A percentile compares a stretch with the other conserved stretches of the same genome.
Conservation (phyloP, 2,329 filamentous ascomycete genomes). For the Trichophyton verrucosum region DNA sequence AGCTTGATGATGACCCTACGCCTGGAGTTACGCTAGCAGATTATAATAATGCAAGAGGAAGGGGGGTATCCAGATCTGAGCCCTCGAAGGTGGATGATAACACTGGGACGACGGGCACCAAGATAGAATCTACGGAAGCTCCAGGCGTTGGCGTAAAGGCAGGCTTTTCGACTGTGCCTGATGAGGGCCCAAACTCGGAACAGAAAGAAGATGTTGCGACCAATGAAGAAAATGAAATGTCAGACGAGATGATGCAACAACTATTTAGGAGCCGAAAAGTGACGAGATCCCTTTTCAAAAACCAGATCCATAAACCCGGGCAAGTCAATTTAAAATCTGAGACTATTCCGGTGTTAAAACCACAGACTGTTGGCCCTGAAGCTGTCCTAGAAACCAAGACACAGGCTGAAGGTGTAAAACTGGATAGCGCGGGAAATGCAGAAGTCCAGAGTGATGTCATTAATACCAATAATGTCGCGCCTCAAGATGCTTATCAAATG, state of each 20-base stretch:
- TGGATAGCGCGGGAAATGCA: not conserved
- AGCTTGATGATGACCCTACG: slow-evolving; percentile 40
- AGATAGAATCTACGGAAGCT: not conserved
- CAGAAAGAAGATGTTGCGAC: not conserved
- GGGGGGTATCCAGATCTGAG: not conserved
- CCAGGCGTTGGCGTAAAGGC: not conserved
- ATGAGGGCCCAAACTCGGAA: not conserved
- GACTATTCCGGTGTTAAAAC: not conserved
- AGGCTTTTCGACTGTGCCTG: not conserved
- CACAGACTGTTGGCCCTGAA: not conserved
- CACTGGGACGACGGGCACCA: not conserved
- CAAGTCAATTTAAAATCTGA: not conserved
- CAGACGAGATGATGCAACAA: slow-evolving; percentile 48
- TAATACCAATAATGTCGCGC: not conserved
- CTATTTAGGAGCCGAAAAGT: slow-evolving; percentile 51
- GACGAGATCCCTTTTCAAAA: slow-evolving; percentile 41
- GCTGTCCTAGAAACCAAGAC: not conserved
- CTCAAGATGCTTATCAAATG: slow-evolving; percentile 47
- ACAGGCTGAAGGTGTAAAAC: not conserved
- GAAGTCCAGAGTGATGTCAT: not conserved
- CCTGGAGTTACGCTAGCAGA: not conserved
- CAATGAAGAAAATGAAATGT: slow-evolving; percentile 35
- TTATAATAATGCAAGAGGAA: not conserved
- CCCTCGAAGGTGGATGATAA: not conserved
- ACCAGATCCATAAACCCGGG: not conserved